Base-by-base conservation (phyloP, 2,329 filamentous ascomycete genomes). In the Scytalidium sp. region DNA sequence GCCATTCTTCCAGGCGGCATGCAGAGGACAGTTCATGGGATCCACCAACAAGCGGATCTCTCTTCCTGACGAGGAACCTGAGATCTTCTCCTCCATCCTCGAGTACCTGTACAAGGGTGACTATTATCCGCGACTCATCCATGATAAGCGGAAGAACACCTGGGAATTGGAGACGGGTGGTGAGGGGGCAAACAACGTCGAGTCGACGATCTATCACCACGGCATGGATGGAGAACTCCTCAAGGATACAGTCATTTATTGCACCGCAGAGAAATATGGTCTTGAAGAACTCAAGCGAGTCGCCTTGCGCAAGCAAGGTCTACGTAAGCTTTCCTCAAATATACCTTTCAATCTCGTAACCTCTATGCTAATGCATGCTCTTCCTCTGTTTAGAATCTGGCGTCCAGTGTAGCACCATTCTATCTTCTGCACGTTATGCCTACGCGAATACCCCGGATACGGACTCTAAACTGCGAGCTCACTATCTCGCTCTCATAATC, bases 401-500 rank as follows among this genome's bases (percentile, higher is more conserved):
- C 17, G 43, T 48, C 9, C 46, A 48, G 36, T 48, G 46, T n/a
- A 43, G 46, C 20, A 48, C 47, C 90, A 95, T 97, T 72, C 81
- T 97, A 71, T 85, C 90, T 67, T 93, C 88, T 65, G 92, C 92
- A 62, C 90, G 93, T 72, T 97, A 94, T 78, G 91, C 92, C 68
- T 97, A 97, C 75, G 88, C 89, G 67, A 85, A 96, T 78, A 97
- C 93, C 65, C 91, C 92, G 60, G 90, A 96, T 76, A 87, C 85
- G 64, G 92, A 97, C 76, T 93, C 88, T 67, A 84, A 87, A 65
- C 85, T 97, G 71, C 91, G 92, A 76, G 92, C 92, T 78, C 91
- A 96, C 78, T 97, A 96, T 79, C 85, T 97, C 70, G 90, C 92
- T 69, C 83, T 97, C 73, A 96, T 97, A 73, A 96, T 97, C 78